phyloP scores from a whole-genome alignment of 805 yeast genomes.

The Wickerhamiella parazyma region DNA sequence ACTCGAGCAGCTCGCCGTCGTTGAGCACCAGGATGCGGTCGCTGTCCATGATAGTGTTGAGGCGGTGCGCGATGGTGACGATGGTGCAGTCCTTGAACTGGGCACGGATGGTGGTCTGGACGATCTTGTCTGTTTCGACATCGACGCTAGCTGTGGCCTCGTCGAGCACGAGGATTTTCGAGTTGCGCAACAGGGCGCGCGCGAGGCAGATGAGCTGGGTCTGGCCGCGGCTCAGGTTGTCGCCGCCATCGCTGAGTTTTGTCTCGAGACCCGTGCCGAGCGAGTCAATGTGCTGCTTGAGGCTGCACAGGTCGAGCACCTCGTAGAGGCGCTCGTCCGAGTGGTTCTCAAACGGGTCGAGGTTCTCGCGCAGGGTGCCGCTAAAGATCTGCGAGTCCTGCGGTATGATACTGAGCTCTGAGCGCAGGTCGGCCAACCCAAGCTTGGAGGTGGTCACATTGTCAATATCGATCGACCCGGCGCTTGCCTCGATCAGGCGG shows the following conservation, averaged over 20 bases:
- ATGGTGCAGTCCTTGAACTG: slow-evolving; percentile 60
- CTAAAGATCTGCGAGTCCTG: slow-evolving; percentile 89
- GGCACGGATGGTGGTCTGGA: slow-evolving; percentile 59
- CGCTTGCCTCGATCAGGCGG: slow-evolving; percentile 65
- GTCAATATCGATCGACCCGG: slow-evolving; percentile 60
- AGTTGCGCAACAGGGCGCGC: slow-evolving; percentile 55
- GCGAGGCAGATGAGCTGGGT: slow-evolving; percentile 68
- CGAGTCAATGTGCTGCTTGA: slow-evolving; percentile 47
- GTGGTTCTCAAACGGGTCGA: slow-evolving; percentile 63
- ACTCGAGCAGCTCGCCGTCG: slow-evolving; percentile 54
- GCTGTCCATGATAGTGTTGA: slow-evolving; percentile 68
- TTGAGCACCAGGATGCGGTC: slow-evolving; percentile 63
- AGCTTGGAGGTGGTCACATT: slow-evolving; percentile 49
- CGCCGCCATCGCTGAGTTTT: slow-evolving; percentile 53
- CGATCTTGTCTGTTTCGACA: slow-evolving; percentile 59
- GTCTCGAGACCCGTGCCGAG: slow-evolving; percentile 42
- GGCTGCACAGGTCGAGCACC: slow-evolving; percentile 64
- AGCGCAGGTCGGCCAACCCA: slow-evolving; percentile 68
- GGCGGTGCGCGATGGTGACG: slow-evolving; percentile 71
- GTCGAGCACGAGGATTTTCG: slow-evolving; percentile 60
- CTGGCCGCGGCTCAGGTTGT: slow-evolving; percentile 71
- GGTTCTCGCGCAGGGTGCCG: slow-evolving; percentile 71
- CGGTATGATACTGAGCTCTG: slow-evolving; percentile 71
- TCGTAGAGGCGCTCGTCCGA: slow-evolving; percentile 67
- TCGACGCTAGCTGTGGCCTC: slow-evolving; percentile 77